Percentiles rank a stretch among this genome's conserved stretches.
Evolutionary conservation across 495 filamentous ascomycete species (phyloP).

Genomic region (Trichoderma virens): DNA sequence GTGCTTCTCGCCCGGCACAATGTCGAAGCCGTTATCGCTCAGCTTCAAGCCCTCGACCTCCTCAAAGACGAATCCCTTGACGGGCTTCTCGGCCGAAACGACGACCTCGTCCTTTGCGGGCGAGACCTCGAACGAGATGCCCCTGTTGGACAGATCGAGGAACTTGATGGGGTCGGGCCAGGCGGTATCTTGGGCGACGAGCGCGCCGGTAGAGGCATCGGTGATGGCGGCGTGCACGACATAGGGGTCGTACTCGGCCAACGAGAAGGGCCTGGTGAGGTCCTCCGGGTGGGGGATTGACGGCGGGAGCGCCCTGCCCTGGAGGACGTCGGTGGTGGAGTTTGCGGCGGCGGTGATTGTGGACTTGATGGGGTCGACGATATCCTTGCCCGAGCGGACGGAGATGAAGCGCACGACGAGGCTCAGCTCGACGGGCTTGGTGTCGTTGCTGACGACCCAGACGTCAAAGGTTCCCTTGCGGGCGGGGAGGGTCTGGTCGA

Average conservation of each 20-base stretch:
- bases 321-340: slow-evolving; percentile 26
- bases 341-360: slow-evolving; percentile 28
- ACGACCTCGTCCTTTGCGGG: slow-evolving; percentile 13
- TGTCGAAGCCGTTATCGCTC: slow-evolving; percentile 42
- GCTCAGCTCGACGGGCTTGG: slow-evolving; percentile 34
- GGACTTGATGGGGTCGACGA: slow-evolving; percentile 41
- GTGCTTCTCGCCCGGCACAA: slow-evolving; percentile 34
- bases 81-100: slow-evolving; percentile 31
- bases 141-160: slow-evolving; percentile 47
- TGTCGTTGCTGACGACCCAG: slow-evolving; percentile 58
- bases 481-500: slow-evolving; percentile 38
- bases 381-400: slow-evolving; percentile 52
- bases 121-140: slow-evolving; percentile 19
- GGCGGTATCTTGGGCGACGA: slow-evolving; percentile 56
- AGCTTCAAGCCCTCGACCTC: slow-evolving; percentile 31
- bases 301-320: slow-evolving; percentile 15
- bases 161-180: slow-evolving; percentile 86
- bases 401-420: slow-evolving; percentile 58
- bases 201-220: slow-evolving; percentile 28
- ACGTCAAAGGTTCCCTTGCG: slow-evolving; percentile 52
- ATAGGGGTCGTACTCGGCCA: slow-evolving; percentile 29
- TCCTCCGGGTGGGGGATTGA: slow-evolving; percentile 13
- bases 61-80: slow-evolving; percentile 42
- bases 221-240: slow-evolving; percentile 44
- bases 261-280: slow-evolving; percentile 13